Conservation (phyloP, 129 eudicot genomes). For the Calendula officinalis region DNA sequence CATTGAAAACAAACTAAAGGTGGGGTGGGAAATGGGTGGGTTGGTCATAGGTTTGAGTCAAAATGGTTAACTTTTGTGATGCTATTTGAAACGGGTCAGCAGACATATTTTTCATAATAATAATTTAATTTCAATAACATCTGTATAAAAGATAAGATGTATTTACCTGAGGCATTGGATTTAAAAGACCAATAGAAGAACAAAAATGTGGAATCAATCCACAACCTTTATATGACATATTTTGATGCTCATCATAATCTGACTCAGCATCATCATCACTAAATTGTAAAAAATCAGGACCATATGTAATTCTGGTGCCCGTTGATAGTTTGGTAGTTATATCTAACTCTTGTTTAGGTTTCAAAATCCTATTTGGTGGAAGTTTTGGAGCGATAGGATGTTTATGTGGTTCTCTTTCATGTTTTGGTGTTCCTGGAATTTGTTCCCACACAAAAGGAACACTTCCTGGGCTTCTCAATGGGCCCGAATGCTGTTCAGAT, state of each 20-base stretch:
- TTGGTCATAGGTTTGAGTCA: no score
- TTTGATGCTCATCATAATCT: slow-evolving; percentile 25
- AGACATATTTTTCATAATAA: no score
- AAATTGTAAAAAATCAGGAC: slow-evolving; percentile 47
- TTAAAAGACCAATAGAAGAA: slow-evolving; percentile 53
- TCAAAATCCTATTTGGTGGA: slow-evolving; percentile 60
- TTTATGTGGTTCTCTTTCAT: slow-evolving; percentile 34
- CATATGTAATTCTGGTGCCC: slow-evolving; percentile 25
- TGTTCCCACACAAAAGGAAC: slow-evolving; percentile 90
- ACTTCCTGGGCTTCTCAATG: slow-evolving; percentile 55
- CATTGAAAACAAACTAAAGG: no score
- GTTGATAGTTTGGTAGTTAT: neutral
- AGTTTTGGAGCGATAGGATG: slow-evolving; percentile 45
- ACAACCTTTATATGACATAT: slow-evolving; percentile 48
- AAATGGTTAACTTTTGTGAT: no score
- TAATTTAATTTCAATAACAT: no score
- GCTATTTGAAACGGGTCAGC: no score
- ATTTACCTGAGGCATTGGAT: slow-evolving; percentile 60
- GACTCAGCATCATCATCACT: slow-evolving; percentile 30
- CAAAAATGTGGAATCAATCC: slow-evolving; percentile 67
- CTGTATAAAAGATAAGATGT: neutral
- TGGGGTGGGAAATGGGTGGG: no score
- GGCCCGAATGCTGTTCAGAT: slow-evolving; percentile 68
- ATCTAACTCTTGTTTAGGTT: slow-evolving; percentile 28
- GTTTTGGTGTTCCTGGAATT: slow-evolving; percentile 79